Base-by-base conservation (phyloP, 228 moss, liverwort and hornwort genomes). In the Sphagnum magellanicum region DNA sequence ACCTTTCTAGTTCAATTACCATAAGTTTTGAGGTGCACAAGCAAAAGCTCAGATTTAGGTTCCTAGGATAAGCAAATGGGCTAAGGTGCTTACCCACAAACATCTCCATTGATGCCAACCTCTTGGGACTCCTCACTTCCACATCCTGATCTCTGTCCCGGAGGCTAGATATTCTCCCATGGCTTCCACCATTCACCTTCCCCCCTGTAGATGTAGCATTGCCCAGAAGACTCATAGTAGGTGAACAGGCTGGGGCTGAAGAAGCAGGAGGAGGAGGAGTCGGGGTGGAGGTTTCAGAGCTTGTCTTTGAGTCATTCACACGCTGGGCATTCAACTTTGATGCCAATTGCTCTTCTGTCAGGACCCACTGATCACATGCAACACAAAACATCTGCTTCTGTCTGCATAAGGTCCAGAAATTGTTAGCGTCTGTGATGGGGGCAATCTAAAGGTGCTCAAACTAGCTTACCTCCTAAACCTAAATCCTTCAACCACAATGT, bases 341-440 rank as follows among this genome's bases (percentile, higher is more conserved):
- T 10, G 89, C 89, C 47, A 88, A 79, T 79, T 97, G 89, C 4
- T 88, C 84, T 72, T 97, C 93, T 0, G 89, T 91, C 60, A 97
- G 74, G 50, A 97, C 81, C 96, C 93, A 97, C 75, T 91, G 93
- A 59, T 75, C 72, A 72, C 96, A 97, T 6, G 88, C 84, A 12
- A 91, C 91, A 67, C 96, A 97, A 53, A 80, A 91, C 65, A 91
- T 59, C 32, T 85, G 88, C 32, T 83, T 90, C 67, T 88, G 93
- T 65, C 84, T 84, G 78, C 67, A 72, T 10, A 62, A 53, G 49
- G 65, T 6, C 16, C 4, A 32, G 32, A 32, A 32, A 32, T 32
- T 32, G 32, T 32, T 6, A 69, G 4, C 3, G 4, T 51, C 48
- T n/a, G 16, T 14, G 57, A 57, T 13, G 4, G 32, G 58, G 48